Percentiles rank a stretch among this genome's conserved stretches.
These are phyloP conservation scores for Phytophthora cryptogea DNA, from an alignment of 352 stramenopile species.

Conservation along the genomic window DNA sequence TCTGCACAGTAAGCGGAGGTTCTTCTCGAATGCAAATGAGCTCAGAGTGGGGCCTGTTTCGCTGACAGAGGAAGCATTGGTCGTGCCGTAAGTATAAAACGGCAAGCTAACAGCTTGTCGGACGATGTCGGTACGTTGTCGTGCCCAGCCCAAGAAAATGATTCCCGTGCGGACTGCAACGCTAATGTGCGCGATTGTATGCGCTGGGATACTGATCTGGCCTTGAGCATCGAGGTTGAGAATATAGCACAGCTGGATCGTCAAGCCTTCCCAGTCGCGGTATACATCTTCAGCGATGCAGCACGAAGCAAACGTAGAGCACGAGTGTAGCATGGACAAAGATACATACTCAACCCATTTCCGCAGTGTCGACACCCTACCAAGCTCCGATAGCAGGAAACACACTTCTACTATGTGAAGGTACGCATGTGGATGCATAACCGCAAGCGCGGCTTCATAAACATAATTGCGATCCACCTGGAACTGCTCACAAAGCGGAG, in stretches of 20 bases:
- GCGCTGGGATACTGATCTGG: slow-evolving; percentile 56
- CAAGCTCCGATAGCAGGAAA: slow-evolving; percentile 74
- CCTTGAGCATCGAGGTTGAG: slow-evolving; percentile 65
- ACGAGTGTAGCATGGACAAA: slow-evolving; percentile 81
- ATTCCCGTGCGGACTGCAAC: slow-evolving; percentile 75
- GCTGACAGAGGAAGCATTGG: not conserved
- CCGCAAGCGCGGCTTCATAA: slow-evolving; percentile 72
- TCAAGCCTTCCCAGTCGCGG: slow-evolving; percentile 83
- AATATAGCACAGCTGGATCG: slow-evolving; percentile 82
- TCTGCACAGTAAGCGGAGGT: slow-evolving; percentile 53
- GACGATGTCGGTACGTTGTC: slow-evolving; percentile 63
- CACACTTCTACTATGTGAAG: slow-evolving; percentile 85
- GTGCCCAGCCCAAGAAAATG: slow-evolving; percentile 78
- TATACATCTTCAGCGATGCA: slow-evolving; percentile 78
- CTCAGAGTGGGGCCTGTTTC: slow-evolving; percentile 46
- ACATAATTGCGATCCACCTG: slow-evolving; percentile 81
- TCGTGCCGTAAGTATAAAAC: slow-evolving; percentile 50
- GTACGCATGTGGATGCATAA: slow-evolving; percentile 83
- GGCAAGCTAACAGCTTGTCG: slow-evolving; percentile 60
- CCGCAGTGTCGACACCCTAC: slow-evolving; percentile 50
- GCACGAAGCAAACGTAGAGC: slow-evolving; percentile 77
- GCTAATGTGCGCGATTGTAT: slow-evolving; percentile 58
- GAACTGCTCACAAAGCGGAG: slow-evolving; percentile 78
- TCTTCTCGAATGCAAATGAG: slow-evolving; percentile 65
- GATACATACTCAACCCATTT: slow-evolving; percentile 87